Conservation (phyloP, 139 green algal genomes). For the Coccomyxa sp. region DNA sequence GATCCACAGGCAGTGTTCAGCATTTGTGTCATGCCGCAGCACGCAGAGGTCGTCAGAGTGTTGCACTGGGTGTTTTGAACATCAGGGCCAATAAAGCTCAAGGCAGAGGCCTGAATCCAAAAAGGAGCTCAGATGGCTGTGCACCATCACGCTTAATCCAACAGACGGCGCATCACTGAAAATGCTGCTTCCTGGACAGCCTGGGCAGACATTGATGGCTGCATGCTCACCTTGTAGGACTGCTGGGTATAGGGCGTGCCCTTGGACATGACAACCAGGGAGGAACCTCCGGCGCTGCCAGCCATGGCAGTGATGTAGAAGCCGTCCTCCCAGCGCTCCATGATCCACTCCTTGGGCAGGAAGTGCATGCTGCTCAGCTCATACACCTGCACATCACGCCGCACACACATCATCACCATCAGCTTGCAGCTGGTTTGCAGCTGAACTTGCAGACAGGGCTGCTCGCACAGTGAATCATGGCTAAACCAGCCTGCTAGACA, state of each 20-base stretch:
- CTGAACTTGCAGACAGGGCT: too few species aligned
- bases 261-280: conserved; percentile 92
- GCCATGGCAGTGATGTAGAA: conserved; percentile 99
- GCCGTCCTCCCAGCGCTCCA: conserved; percentile 99
- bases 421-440: too few species aligned
- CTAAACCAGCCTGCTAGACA: too few species aligned
- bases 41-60: neutral
- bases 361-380: conserved; percentile 76
- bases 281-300: conserved; percentile 66
- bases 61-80: neutral
- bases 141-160: too few species aligned
- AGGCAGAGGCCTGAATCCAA: too few species aligned
- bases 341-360: conserved; percentile 99
- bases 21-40: neutral
- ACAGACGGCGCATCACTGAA: too few species aligned
- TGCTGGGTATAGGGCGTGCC: conserved; percentile 99
- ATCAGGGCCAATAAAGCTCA: neutral
- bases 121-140: too few species aligned
- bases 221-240: conserved; percentile 88
- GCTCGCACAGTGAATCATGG: too few species aligned
- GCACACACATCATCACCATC: neutral
- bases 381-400: conserved; percentile 56
- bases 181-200: too few species aligned
- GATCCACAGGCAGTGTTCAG: neutral
- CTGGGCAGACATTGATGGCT: too few species aligned